Conservation (phyloP, 805 yeast species). For the Scheffersomyces lignosus region DNA sequence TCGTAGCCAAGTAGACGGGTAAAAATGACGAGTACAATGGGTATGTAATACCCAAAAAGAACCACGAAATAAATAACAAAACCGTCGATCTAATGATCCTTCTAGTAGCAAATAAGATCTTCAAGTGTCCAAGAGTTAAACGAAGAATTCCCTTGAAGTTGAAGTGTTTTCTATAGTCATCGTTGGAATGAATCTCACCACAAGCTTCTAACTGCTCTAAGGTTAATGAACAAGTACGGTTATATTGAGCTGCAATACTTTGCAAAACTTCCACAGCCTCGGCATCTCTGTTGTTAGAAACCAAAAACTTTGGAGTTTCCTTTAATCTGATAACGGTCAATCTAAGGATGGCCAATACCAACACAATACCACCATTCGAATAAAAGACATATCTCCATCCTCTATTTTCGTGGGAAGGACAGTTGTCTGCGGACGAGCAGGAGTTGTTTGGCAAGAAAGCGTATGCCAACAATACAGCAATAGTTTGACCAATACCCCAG, state of each 20-base stretch:
- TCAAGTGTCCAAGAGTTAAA: conserved; percentile 7
- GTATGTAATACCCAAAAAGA: conserved; percentile 55
- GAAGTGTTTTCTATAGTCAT: conserved; percentile 16
- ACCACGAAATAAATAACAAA: conserved; percentile 14
- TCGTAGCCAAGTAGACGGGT: conserved; percentile 34
- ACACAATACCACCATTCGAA: conserved; percentile 49
- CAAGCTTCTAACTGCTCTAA: conserved; percentile 21
- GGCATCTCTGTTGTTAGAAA: conserved; percentile 52
- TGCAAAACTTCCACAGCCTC: conserved; percentile 46
- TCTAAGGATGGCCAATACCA: conserved; percentile 31
- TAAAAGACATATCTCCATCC: conserved; percentile 62
- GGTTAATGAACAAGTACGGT: conserved; percentile 19
- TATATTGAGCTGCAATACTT: conserved; percentile 38
- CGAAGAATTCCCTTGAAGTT: conserved; percentile 5
- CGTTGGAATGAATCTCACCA: conserved; percentile 16
- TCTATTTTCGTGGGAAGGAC: conserved; percentile 48
- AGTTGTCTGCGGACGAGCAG: conserved; percentile 40
- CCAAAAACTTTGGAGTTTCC: conserved; percentile 58
- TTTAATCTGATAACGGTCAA: conserved; percentile 38
- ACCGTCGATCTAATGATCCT: conserved; percentile 7
- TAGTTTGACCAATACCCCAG: conserved; percentile 52
- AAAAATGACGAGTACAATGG: conserved; percentile 56
- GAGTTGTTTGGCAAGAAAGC: conserved; percentile 53
- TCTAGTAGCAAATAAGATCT: conserved; percentile 11
- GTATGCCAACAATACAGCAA: conserved; percentile 54